Base-by-base conservation (phyloP, 2,329 filamentous ascomycete genomes). In the Hirsutella minnesotensis region DNA sequence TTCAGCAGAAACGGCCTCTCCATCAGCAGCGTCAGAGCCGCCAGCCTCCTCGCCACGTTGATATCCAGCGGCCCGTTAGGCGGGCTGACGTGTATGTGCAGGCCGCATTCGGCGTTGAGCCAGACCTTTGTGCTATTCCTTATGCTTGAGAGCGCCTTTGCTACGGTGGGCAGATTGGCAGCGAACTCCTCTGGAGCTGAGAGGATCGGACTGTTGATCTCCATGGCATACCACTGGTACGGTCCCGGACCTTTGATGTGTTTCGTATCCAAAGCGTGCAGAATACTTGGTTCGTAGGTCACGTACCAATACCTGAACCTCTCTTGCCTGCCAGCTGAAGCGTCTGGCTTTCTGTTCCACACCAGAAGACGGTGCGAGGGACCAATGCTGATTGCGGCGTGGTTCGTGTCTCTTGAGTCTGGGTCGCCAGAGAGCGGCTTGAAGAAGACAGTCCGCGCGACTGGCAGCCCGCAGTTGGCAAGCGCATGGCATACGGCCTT, bases 51-150 rank as follows among this genome's bases (percentile, higher is more conserved):
- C 5, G 55, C 48, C 7, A 49, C 51, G 10, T 45, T 10, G 13
- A 53, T 39, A n/a, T 41, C 33, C 43, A 55, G 44, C 7, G 24
- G 40, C 2, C 49, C 44, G 7, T 24, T 9, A 9, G 24, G 19
- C 10, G 53, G 42, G 30, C 53, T 56, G 39, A 53, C 51, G 33
- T 57, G 54, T 15, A 58, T 41, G 31, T 56, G 55, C 12, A 56
- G 34, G 13, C 54, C 54, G 27, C 55, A 57, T 9, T 39, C 44
- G 5, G 46, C 49, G 37, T 58, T 58, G 36, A 56, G 46, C 20
- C 47, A 53, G 19, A 58, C 35, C 30, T 52, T 47, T 33, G 53
- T 47, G 1, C 46, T 42, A 18, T 41, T 40, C 35, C 38, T 49
- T 5, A 56, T 39, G 15, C 44, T 39, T n/a, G 37, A 27, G 10